phyloP scores from a whole-genome alignment of 805 yeast species.

The Torulaspora quercuum region DNA sequence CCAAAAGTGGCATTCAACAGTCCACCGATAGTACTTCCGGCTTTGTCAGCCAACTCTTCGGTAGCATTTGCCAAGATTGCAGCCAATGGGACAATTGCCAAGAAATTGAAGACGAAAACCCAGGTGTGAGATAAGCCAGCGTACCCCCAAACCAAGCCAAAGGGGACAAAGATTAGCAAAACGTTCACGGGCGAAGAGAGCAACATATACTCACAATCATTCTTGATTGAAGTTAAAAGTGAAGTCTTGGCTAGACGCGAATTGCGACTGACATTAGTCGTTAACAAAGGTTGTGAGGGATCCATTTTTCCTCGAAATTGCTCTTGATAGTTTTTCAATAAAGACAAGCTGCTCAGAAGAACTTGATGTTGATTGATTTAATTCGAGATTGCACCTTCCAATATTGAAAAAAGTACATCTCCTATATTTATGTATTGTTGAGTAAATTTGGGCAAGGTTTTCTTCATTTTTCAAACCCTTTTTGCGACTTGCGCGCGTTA shows the following conservation, averaged over 20 bases:
- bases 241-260: slow-evolving; percentile 8
- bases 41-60: slow-evolving; percentile 81
- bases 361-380: too few relatives aligned
- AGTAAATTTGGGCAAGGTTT: too few relatives aligned
- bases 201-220: slow-evolving; percentile 34
- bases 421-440: too few relatives aligned
- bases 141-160: slow-evolving; percentile 74
- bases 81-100: slow-evolving; percentile 91
- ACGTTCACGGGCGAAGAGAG: slow-evolving; percentile 70
- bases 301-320: slow-evolving; percentile 10
- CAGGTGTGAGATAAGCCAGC: slow-evolving; percentile 51
- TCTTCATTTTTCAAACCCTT: too few relatives aligned
- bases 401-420: too few relatives aligned
- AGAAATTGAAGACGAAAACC: slow-evolving; percentile 71
- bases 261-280: slow-evolving; percentile 3
- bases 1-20: slow-evolving; percentile 95
- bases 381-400: too few relatives aligned
- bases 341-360: too few relatives aligned
- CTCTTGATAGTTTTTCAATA: too few relatives aligned
- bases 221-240: slow-evolving; percentile 21
- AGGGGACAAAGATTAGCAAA: slow-evolving; percentile 78
- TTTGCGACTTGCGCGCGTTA: too few relatives aligned
- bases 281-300: slow-evolving; percentile 14
- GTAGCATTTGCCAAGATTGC: slow-evolving; percentile 88
- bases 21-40: slow-evolving; percentile 92